A percentile compares a stretch with the other conserved stretches of the same genome.
Conservation (phyloP, 805 yeast species). For the Cyberlindnera suaveolens region DNA sequence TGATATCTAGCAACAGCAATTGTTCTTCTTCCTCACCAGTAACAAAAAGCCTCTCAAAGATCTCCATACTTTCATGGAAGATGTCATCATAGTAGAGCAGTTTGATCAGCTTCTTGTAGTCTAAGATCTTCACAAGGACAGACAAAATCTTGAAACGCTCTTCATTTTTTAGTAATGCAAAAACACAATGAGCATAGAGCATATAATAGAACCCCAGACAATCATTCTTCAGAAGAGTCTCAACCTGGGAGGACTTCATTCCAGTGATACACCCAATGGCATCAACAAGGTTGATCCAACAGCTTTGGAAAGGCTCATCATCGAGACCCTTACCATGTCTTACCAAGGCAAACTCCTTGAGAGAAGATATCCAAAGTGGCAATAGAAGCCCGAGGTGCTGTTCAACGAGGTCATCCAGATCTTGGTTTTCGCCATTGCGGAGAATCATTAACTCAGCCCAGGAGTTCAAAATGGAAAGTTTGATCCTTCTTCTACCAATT, state of each 20-base stretch:
- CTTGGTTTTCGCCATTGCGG: slow-evolving; percentile 25
- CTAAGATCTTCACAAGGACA: slow-evolving; percentile 52
- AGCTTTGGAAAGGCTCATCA: slow-evolving; percentile 43
- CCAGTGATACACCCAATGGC: slow-evolving; percentile 66
- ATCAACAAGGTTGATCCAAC: slow-evolving; percentile 75
- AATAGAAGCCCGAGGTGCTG: slow-evolving; percentile 55
- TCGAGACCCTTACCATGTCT: slow-evolving; percentile 32
- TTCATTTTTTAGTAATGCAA: slow-evolving; percentile 47
- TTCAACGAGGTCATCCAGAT: slow-evolving; percentile 42
- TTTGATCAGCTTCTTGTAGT: slow-evolving; percentile 48
- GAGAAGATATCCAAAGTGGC: slow-evolving; percentile 72
- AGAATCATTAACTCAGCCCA: slow-evolving; percentile 60
- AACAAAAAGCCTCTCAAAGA: slow-evolving; percentile 65
- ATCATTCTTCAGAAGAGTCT: slow-evolving; percentile 48
- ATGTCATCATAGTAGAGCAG: slow-evolving; percentile 60
- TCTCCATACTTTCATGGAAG: slow-evolving; percentile 68
- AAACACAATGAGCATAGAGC: slow-evolving; percentile 78
- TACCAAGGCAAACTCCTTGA: slow-evolving; percentile 68
- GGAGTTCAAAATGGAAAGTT: slow-evolving; percentile 55
- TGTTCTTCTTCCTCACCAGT: slow-evolving; percentile 46
- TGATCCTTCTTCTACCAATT: slow-evolving; percentile 41
- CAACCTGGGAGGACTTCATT: slow-evolving; percentile 38
- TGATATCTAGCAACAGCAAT: slow-evolving; percentile 44
- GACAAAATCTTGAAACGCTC: slow-evolving; percentile 33
- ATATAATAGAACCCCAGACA: slow-evolving; percentile 66